These are phyloP conservation scores for Rhodotorula sp. DNA, from an alignment of 1,284 basidiomycete species.

Conservation along the genomic window DNA sequence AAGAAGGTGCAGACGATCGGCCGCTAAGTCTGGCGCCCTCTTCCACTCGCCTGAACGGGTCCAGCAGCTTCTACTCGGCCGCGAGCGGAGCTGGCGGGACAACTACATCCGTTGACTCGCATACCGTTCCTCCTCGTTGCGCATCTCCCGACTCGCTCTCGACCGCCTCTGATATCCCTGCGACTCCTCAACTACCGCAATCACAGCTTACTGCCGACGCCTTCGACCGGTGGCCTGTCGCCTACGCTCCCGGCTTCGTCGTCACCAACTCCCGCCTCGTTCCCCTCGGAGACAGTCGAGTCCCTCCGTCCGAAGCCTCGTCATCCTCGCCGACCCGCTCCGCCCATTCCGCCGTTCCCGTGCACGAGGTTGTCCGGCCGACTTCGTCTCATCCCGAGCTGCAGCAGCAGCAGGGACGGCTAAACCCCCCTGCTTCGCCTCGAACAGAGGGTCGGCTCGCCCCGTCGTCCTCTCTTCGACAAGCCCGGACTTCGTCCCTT, in stretches of 20 bases:
- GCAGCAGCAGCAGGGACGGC: not conserved
- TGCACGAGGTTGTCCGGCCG: not conserved
- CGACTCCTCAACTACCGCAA: not conserved
- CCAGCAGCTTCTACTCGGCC: constrained; percentile 16
- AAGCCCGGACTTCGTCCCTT: not conserved
- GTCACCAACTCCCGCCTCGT: constrained; percentile 27
- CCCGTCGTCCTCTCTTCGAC: too few relatives aligned
- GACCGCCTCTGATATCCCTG: not conserved
- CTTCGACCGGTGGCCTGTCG: constrained; percentile 15
- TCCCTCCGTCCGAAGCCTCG: not conserved
- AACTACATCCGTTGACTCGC: not conserved
- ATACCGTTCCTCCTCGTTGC: not conserved
- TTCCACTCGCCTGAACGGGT: not conserved
- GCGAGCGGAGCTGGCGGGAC: constrained; percentile 4
- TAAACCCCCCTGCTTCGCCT: too few relatives aligned
- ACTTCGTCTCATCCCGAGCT: not conserved
- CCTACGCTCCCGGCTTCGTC: constrained; percentile 22
- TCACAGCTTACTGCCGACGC: not conserved
- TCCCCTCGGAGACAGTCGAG: not conserved
- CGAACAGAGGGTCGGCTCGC: too few relatives aligned
- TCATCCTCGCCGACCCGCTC: not conserved
- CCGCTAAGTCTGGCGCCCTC: not conserved
- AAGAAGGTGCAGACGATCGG: not conserved
- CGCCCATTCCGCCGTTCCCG: not conserved
- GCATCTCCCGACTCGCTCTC: constrained; percentile 19